phyloP scores from a whole-genome alignment of 805 yeast genomes.

The Metschnikowia corniflorae region DNA sequence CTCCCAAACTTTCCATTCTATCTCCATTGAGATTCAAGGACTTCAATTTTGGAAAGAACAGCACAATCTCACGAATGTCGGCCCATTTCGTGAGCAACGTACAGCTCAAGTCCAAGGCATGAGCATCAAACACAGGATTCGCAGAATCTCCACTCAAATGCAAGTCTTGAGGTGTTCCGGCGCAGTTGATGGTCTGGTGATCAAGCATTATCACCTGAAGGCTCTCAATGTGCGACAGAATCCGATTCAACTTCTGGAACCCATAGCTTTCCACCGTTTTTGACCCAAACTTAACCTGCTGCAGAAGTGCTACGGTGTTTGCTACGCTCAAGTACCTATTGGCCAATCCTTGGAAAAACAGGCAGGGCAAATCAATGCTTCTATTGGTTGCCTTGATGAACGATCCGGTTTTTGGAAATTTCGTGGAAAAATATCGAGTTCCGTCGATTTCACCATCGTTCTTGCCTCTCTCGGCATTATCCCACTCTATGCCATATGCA shows the following conservation, averaged over 20 bases:
- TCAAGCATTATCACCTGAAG: constrained; percentile 52
- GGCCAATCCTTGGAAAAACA: constrained; percentile 49
- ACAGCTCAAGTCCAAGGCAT: constrained; percentile 14
- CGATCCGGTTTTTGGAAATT: constrained; percentile 51
- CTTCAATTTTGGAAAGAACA: constrained; percentile 33
- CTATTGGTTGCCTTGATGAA: constrained; percentile 50
- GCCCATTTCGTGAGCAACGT: constrained; percentile 14
- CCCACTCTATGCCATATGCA: constrained; percentile 89
- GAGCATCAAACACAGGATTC: constrained; percentile 1
- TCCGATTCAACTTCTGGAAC: constrained; percentile 50
- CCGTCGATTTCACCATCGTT: constrained; percentile 63
- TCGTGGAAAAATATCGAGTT: constrained; percentile 47
- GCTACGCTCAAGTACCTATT: constrained; percentile 40
- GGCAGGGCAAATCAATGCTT: constrained; percentile 25
- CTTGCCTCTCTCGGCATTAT: constrained; percentile 62
- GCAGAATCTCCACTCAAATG: not conserved
- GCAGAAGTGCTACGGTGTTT: constrained; percentile 17
- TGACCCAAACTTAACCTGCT: constrained; percentile 46
- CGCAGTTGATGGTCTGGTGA: constrained; percentile 29
- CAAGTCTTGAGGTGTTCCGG: not conserved
- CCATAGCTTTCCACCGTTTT: constrained; percentile 65
- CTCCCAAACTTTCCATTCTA: constrained; percentile 23
- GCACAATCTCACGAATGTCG: constrained; percentile 35
- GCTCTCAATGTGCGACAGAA: constrained; percentile 44
- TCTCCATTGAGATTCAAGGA: constrained; percentile 55